Evolutionary conservation across 257 asterid species (phyloP).

Genomic region (Haberlea rhodopensis): DNA sequence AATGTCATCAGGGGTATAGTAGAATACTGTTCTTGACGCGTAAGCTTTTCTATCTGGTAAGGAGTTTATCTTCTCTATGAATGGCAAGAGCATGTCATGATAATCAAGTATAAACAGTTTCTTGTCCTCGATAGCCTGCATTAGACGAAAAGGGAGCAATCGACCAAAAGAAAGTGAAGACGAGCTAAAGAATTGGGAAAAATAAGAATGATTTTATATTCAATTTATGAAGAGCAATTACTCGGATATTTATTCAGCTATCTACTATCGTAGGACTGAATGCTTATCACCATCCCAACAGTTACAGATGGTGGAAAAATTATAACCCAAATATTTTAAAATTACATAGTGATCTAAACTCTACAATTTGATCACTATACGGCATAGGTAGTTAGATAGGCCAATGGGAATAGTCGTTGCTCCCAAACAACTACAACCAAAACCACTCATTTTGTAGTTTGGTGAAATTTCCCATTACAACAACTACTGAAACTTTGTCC

Average conservation of each 20-base stretch:
- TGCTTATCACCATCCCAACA: not conserved
- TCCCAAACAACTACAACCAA: not conserved
- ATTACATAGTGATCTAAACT: not conserved
- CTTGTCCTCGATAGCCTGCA: slow-evolving; percentile 65
- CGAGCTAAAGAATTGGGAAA: not conserved
- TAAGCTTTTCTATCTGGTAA: slow-evolving; percentile 86
- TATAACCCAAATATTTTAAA: not conserved
- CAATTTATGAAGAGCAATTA: not conserved
- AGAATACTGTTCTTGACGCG: slow-evolving; percentile 75
- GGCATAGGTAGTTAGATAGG: not conserved
- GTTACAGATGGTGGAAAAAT: not conserved
- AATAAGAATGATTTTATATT: not conserved
- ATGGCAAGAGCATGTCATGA: slow-evolving; percentile 77
- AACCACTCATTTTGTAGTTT: not conserved
- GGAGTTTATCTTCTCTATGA: slow-evolving; percentile 69
- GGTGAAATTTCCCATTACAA: not conserved
- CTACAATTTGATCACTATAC: not conserved
- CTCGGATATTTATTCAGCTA: not conserved
- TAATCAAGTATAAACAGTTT: slow-evolving; percentile 69
- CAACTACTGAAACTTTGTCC: not conserved
- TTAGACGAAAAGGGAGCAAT: slow-evolving; percentile 1
- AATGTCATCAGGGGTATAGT: slow-evolving; percentile 39
- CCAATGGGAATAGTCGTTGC: not conserved
- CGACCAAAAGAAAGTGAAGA: not conserved
- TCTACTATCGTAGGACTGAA: not conserved